phyloP scores from a whole-genome alignment of 768 basidiomycete species.

The Cytidiella melzeri region DNA sequence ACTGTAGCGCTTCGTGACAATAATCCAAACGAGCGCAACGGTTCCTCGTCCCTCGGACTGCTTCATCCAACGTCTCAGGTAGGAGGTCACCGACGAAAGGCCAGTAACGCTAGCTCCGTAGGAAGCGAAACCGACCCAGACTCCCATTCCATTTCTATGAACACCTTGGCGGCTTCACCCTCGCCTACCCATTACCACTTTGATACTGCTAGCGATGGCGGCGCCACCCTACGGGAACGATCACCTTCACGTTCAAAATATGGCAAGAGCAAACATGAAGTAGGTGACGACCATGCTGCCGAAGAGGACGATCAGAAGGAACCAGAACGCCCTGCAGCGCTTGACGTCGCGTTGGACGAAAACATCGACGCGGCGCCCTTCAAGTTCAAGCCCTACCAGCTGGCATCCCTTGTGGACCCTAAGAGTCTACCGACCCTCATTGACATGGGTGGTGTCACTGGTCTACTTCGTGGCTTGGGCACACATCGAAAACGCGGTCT shows the following conservation, averaged over 20 bases:
- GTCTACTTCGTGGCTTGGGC: conserved; percentile 68
- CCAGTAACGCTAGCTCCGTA: conserved; percentile 47
- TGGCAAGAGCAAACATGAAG: conserved; percentile 7
- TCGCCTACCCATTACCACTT: conserved; percentile 35
- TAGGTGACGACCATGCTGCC: conserved; percentile 6
- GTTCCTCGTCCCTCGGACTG: conserved; percentile 45
- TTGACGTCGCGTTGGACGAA: conserved; percentile 32
- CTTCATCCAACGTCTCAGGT: conserved; percentile 34
- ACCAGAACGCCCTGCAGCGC: conserved; percentile 22
- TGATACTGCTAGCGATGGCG: conserved; percentile 25
- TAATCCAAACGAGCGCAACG: conserved; percentile 51
- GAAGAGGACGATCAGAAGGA: conserved; percentile 15
- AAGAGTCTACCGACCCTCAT: conserved; percentile 67
- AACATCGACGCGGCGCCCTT: conserved; percentile 68
- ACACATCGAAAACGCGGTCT: conserved; percentile 51
- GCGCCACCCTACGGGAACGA: conserved; percentile 16
- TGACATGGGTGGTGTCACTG: conserved; percentile 63
- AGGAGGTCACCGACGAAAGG: conserved; percentile 43
- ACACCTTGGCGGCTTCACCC: conserved; percentile 25
- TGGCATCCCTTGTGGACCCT: conserved; percentile 87
- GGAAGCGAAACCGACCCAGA: conserved; percentile 34
- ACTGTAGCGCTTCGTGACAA: conserved; percentile 62
- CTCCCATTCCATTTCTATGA: conserved; percentile 14
- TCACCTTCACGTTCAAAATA: conserved; percentile 12
- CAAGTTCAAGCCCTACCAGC: conserved; percentile 59